Evolutionary conservation across 768 basidiomycete genomes (phyloP), one percentile per base, ranked within the genome.

Genomic region (Ephemerocybe angulata): DNA sequence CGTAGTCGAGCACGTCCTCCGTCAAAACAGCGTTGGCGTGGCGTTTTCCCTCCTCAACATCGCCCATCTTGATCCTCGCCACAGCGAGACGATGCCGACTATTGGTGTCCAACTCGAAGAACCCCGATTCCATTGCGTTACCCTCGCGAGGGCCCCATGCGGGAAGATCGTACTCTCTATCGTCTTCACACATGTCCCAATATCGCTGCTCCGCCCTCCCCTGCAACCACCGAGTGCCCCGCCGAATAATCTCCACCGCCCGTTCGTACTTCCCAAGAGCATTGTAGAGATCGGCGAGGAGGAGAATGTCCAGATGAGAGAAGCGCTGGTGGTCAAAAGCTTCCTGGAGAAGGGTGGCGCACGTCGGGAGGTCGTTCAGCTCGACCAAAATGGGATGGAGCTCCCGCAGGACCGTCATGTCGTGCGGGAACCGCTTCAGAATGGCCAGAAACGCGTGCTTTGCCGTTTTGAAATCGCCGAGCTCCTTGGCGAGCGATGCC

Each of bases 161-260:
- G 42, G 71, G 67, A 19, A 78, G 62, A 63, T 93, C 91, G 63
- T 82, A 99, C 69, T 99, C 96, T 47, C 94, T 76, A 65, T 99
- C 96, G 65, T 99, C 95, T 28, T 80, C 81, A 52, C 85, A 81
- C 21, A 78, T 67, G 59, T 93, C 90, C 93, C 94, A 98, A 54
- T 86, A 85, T 52, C 74, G 77, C 64, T 88, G 86, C 43, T 80
- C 73, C 29, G 71, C 73, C 29, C 96, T 74, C 0, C 92, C 91
- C 67, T 98, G 92, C n/a, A 98, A 68, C 96, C 96, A 98, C 52
- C 96, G 73, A 49, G 82, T 87, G 1, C 94, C 95, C 50, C 74
- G 76, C 44, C 88, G 78, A 49, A 96, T 85, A 1, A 83, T 79
- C 12, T 81, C 75, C 15, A 93, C 72, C 0, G 88, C 89, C 38